Evolutionary conservation across 139 green algal genomes (phyloP), one percentile per base, ranked within the genome.

Genomic region (Tetradesmus obliquus): DNA sequence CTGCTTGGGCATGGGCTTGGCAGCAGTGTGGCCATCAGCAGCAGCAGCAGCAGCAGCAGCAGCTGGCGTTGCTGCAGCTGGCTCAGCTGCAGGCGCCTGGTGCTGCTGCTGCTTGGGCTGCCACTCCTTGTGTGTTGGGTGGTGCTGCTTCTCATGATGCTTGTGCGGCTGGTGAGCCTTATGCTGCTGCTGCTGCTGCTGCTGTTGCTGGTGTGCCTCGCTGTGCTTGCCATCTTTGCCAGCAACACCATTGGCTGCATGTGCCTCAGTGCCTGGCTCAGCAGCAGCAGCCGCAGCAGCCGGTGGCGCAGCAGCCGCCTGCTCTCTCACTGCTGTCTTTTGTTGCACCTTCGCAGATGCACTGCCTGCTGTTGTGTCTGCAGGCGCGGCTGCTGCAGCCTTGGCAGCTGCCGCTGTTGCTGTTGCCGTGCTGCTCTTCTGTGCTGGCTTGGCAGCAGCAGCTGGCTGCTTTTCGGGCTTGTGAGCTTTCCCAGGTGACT

Each of bases 111-210:
- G 10, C n/a, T 19, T 53, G 7, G n/a, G n/a, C 7, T 82, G 74
- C n/a, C n/a, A 53, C 74, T 20, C 74, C n/a, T 82, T 4, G n/a
- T 54, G 74, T 45, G 22, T 6, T n/a, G 19, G 69, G n/a, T 54
- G 74, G n/a, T 82, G 74, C n/a, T 54, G 24, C 74, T 82, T 51
- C n/a, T 54, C n/a, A 15, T 54, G 74, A 5, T 10, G n/a, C n/a
- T 13, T 54, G 74, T 54, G n/a, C 45, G 72, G 22, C 3, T 82
- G 74, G 13, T 15, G n/a, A 0, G 10, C 74, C 74, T 82, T 13
- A 9, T 82, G 74, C 74, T 54, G 74, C 74, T 54, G 74, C 74
- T 82, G 74, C 74, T 83, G 79, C 79, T 84, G 79, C 79, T 84
- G 45, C 45, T 84, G 79, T 9, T 20, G 9, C 45, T 84, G 58